Percentiles rank a stretch among this genome's conserved stretches.
phyloP scores from a whole-genome alignment of 1,284 basidiomycete genomes.

The Tylopilus orsonianus region DNA sequence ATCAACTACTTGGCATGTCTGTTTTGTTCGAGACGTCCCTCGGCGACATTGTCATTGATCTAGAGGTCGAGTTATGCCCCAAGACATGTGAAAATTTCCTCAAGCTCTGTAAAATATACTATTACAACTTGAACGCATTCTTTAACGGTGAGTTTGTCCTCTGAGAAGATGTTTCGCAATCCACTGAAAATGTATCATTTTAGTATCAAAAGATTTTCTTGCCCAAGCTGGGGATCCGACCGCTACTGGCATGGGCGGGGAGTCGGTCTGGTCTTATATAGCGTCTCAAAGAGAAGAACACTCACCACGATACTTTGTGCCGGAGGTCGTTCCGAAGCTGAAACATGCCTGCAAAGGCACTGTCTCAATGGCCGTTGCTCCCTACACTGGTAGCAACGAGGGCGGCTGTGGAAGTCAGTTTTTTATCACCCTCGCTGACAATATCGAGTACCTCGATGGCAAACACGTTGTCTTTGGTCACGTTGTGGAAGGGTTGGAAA shows the following conservation, averaged over 20 bases:
- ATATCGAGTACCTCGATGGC: constrained; percentile 93
- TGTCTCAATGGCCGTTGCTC: constrained; percentile 93
- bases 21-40: constrained; percentile 95
- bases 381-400: constrained; percentile 60
- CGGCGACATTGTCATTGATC: constrained; percentile 94
- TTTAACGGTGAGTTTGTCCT: constrained; percentile 80
- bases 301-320: constrained; percentile 75
- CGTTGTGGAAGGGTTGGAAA: constrained; percentile 93
- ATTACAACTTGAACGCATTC: constrained; percentile 95
- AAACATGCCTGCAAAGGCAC: constrained; percentile 90
- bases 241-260: constrained; percentile 92
- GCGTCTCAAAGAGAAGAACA: constrained; percentile 46
- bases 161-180: constrained; percentile 6
- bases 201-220: constrained; percentile 93
- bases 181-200: constrained; percentile 6
- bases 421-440: constrained; percentile 90
- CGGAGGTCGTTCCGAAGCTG: constrained; percentile 77
- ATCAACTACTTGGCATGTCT: too few species aligned
- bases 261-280: constrained; percentile 79
- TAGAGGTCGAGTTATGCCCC: constrained; percentile 90
- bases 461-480: constrained; percentile 96
- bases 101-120: constrained; percentile 95
- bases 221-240: constrained; percentile 94
- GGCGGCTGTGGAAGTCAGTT: constrained; percentile 94
- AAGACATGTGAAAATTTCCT: constrained; percentile 93